phyloP scores from a whole-genome alignment of 345 rosid genomes.

The Populus tremula region DNA sequence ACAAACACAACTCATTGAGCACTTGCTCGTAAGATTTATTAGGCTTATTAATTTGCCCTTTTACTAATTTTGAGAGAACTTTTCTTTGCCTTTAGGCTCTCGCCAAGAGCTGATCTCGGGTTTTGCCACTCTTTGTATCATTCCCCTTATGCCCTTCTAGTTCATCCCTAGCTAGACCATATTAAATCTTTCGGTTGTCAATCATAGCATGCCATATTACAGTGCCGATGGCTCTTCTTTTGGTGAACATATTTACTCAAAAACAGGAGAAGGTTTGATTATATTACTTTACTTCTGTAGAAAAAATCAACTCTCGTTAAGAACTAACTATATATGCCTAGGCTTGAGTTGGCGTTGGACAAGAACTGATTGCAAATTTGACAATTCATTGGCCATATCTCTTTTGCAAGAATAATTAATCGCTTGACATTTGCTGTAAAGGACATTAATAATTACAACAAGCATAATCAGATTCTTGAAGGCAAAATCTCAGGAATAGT shows the following conservation, averaged over 20 bases:
- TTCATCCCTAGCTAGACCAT: not conserved
- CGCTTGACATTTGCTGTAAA: not conserved
- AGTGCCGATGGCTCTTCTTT: constrained; percentile 12
- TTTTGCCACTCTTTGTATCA: not conserved
- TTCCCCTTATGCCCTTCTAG: constrained; percentile 4
- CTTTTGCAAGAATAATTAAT: not conserved
- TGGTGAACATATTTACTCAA: constrained; percentile 6
- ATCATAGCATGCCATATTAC: constrained; percentile 2
- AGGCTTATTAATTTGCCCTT: constrained; percentile 4
- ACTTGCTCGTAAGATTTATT: constrained; percentile 16
- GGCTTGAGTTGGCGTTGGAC: constrained; percentile 2
- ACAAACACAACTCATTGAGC: constrained; percentile 54
- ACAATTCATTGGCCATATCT: not conserved
- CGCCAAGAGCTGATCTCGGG: constrained; percentile 19
- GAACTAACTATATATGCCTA: not conserved
- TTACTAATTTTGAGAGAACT: constrained; percentile 36
- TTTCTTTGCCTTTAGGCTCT: constrained; percentile 26
- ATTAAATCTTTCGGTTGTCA: constrained; percentile 14
- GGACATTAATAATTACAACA: not conserved
- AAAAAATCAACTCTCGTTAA: not conserved
- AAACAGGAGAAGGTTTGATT: constrained; percentile 5
- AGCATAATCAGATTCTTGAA: too few species aligned
- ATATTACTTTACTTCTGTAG: not conserved
- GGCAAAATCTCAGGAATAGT: not conserved
- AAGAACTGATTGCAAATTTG: not conserved